Conservation (phyloP, 2,329 filamentous ascomycete species). For the Trichoderma sp. region DNA sequence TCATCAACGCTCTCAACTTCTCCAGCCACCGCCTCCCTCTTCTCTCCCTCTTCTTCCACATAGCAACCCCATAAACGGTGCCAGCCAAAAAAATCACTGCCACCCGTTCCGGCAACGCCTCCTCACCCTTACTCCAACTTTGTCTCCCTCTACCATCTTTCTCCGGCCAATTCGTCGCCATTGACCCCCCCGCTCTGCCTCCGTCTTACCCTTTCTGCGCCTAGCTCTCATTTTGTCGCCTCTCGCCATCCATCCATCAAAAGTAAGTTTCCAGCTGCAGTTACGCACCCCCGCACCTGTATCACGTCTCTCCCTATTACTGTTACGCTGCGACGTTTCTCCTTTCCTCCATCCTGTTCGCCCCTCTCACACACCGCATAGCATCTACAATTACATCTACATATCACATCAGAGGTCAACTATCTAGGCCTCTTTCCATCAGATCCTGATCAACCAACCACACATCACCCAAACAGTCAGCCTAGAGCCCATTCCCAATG, state of each 20-base stretch:
- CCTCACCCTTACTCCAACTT: conserved; percentile 20
- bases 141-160: neutral
- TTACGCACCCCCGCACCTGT: conserved; percentile 14
- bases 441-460: neutral
- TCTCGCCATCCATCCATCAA: conserved; percentile 20
- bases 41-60: neutral
- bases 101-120: conserved; percentile 17
- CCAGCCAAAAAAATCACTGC: neutral
- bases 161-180: conserved; percentile 10
- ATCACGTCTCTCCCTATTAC: neutral
- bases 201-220: conserved; percentile 14
- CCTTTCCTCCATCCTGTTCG: neutral
- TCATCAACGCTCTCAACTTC: neutral
- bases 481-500: neutral
- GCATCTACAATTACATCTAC: neutral
- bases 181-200: conserved; percentile 1
- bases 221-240: conserved; percentile 7
- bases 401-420: neutral
- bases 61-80: neutral
- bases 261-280: conserved; percentile 24
- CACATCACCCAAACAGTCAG: conserved; percentile 4
- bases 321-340: neutral
- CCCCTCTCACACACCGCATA: neutral
- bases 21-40: too few relatives aligned
- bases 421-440: neutral